Conservation (phyloP, 2,329 filamentous ascomycete genomes). For the Rhexocercosporidium sp. region DNA sequence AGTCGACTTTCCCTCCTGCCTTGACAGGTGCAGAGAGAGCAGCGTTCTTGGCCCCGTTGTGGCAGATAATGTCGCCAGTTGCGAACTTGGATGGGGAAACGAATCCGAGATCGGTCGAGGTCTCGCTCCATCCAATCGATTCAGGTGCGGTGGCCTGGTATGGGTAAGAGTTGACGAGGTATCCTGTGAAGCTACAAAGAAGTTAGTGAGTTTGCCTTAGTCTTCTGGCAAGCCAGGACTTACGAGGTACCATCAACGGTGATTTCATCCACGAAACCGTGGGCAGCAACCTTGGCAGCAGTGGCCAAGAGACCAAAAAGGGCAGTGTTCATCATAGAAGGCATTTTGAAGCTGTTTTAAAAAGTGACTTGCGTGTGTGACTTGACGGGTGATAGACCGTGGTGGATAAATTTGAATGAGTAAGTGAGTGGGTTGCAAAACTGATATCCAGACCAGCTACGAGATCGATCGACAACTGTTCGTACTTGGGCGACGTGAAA, state of each 20-base stretch:
- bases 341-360: constrained; percentile 24
- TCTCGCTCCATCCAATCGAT: constrained; percentile 48
- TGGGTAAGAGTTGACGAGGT: constrained; percentile 27
- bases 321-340: constrained; percentile 29
- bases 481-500: constrained; percentile 16
- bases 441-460: constrained; percentile 20
- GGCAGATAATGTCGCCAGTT: constrained; percentile 54
- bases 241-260: constrained; percentile 47
- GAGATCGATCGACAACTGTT: constrained; percentile 14
- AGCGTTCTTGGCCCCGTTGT: constrained; percentile 49
- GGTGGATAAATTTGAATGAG: constrained; percentile 4
- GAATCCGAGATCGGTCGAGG: constrained; percentile 52
- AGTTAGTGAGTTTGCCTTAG: not conserved
- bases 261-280: constrained; percentile 51
- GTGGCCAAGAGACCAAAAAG: constrained; percentile 38
- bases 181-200: constrained; percentile 41
- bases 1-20: constrained; percentile 52
- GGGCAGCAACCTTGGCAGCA: constrained; percentile 49
- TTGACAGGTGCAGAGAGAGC: constrained; percentile 47
- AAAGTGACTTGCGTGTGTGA: not conserved
- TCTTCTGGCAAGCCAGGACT: constrained; percentile 15
- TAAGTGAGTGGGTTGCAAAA: constrained; percentile 14
- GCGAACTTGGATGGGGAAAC: constrained; percentile 52
- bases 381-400: constrained; percentile 4
- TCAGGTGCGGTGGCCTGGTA: constrained; percentile 35